phyloP scores from a whole-genome alignment of 805 yeast species.

The Starmerella vitae region DNA sequence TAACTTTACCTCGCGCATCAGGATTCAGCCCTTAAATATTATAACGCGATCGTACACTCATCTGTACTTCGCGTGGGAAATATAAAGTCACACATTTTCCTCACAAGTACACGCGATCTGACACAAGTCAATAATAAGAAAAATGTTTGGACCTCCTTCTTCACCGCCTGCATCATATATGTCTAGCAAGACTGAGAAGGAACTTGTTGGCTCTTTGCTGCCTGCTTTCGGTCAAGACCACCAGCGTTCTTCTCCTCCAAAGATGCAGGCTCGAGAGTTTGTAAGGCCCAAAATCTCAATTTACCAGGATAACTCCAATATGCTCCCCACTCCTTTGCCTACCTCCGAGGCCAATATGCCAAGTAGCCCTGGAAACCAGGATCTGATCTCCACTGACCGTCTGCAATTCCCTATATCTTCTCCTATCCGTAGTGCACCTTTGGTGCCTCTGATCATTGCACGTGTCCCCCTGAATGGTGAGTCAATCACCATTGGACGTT shows the following conservation, averaged over 20 bases:
- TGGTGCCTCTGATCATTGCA: constrained; percentile 11
- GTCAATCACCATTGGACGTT: constrained; percentile 47
- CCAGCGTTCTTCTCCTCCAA: neutral
- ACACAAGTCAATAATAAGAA: neutral
- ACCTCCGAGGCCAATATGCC: constrained; percentile 18
- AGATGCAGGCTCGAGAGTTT: constrained; percentile 5
- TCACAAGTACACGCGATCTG: too few species aligned
- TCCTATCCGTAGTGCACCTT: neutral
- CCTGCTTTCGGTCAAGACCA: constrained; percentile 17
- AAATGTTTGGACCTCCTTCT: constrained; percentile 19
- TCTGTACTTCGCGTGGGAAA: too few species aligned
- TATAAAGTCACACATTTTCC: too few species aligned
- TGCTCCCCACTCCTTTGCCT: constrained; percentile 19
- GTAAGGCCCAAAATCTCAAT: constrained; percentile 8
- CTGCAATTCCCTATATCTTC: neutral
- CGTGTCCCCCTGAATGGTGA: constrained; percentile 16
- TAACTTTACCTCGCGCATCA: too few species aligned
- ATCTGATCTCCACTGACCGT: neutral
- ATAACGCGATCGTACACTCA: too few species aligned
- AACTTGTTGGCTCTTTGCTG: constrained; percentile 3
- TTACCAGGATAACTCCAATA: constrained; percentile 3
- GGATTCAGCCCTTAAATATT: too few species aligned
- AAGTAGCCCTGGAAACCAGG: constrained; percentile 5
- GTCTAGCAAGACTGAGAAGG: neutral
- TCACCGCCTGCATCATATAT: constrained; percentile 16